These are phyloP conservation scores for Saprolegnia diclina DNA, from an alignment of 352 stramenopile species.

Conservation along the genomic window DNA sequence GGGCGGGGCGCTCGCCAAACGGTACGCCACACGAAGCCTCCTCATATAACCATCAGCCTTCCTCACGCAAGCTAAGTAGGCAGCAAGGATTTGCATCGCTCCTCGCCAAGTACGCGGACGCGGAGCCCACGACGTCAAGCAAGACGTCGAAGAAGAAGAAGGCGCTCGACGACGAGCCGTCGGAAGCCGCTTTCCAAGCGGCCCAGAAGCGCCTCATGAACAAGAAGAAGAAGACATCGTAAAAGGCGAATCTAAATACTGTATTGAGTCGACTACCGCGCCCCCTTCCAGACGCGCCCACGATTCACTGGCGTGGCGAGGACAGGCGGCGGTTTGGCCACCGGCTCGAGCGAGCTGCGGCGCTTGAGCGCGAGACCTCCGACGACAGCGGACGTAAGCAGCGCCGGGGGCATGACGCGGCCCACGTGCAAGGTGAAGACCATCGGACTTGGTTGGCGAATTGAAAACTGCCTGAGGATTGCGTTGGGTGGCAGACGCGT, in stretches of 20 bases:
- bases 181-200: constrained; percentile 59
- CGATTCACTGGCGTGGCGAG: neutral
- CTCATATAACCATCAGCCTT: too few relatives aligned
- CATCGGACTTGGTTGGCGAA: neutral
- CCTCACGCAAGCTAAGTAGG: constrained; percentile 28
- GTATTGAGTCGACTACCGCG: constrained; percentile 3
- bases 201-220: constrained; percentile 46
- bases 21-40: constrained; percentile 30
- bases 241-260: neutral
- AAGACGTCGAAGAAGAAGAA: constrained; percentile 31
- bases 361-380: neutral
- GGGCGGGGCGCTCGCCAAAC: constrained; percentile 33
- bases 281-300: constrained; percentile 14
- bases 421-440: constrained; percentile 1
- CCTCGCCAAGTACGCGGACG: constrained; percentile 48
- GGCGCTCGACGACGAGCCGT: constrained; percentile 37
- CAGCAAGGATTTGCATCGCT: constrained; percentile 56
- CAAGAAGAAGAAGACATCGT: constrained; percentile 28
- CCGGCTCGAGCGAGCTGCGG: neutral
- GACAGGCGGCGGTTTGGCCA: neutral
- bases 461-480: neutral
- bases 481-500: too few relatives aligned
- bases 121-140: constrained; percentile 37
- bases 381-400: constrained; percentile 14
- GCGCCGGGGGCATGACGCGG: constrained; percentile 12